These are phyloP conservation scores for Curvularia sp. DNA, from an alignment of 2,329 filamentous ascomycete species.

Conservation along the genomic window DNA sequence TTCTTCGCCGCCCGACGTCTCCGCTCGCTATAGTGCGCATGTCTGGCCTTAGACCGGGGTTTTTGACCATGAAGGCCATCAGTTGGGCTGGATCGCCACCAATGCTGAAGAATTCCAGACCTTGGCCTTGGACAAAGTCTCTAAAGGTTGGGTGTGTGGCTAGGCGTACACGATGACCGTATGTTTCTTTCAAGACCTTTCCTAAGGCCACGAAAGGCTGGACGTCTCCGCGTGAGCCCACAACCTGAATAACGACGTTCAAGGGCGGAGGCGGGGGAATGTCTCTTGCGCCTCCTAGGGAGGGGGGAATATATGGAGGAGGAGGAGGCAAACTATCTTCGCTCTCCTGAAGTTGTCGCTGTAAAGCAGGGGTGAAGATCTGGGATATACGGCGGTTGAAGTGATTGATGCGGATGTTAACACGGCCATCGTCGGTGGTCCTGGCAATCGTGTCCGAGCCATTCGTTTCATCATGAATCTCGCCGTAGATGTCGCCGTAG, in stretches of 20 bases:
- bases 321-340: neutral
- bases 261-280: neutral
- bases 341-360: neutral
- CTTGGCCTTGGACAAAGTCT: constrained; percentile 22
- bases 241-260: constrained; percentile 65
- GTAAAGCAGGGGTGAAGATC: neutral
- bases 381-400: neutral
- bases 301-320: too few species aligned
- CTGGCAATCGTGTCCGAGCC: neutral
- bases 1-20: constrained; percentile 43
- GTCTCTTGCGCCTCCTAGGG: too few species aligned
- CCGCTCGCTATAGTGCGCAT: constrained; percentile 33
- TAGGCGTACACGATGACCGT: constrained; percentile 41
- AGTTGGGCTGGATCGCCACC: constrained; percentile 49
- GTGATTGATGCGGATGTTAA: neutral
- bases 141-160: constrained; percentile 35
- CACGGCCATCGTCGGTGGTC: neutral
- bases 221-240: constrained; percentile 62
- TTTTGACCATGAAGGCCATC: constrained; percentile 61
- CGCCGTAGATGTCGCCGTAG: neutral
- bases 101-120: constrained; percentile 48
- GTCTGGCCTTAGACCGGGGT: constrained; percentile 51
- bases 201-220: constrained; percentile 68
- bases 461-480: neutral
- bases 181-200: constrained; percentile 51